These are phyloP conservation scores for Gryganskiella cystojenkinii DNA, from an alignment of 192 early-diverging fungal genomes.

Conservation along the genomic window DNA sequence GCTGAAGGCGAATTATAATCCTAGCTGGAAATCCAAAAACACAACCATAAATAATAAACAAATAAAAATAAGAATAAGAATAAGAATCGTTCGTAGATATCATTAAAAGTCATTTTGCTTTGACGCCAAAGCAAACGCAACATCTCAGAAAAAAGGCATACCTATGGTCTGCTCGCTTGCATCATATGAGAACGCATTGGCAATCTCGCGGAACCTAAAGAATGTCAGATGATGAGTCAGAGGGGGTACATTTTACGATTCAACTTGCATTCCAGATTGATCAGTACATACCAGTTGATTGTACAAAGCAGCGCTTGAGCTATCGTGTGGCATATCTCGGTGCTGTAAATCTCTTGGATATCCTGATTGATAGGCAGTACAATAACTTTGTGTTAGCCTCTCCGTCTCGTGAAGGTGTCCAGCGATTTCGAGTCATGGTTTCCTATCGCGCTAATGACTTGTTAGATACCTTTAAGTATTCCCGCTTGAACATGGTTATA, in stretches of 20 bases:
- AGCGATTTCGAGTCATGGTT: conserved; percentile 5
- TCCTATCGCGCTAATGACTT: background rate
- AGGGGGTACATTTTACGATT: conserved; percentile 24
- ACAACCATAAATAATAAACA: background rate
- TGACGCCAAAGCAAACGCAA: no score
- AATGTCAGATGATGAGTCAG: conserved; percentile 30
- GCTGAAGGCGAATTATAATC: conserved; percentile 54
- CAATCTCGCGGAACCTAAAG: conserved; percentile 74
- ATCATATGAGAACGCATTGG: conserved; percentile 69
- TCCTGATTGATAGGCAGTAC: conserved; percentile 35
- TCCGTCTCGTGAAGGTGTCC: no score
- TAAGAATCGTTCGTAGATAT: background rate
- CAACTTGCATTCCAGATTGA: background rate
- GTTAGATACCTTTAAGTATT: conserved; percentile 39
- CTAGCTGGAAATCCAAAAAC: conserved; percentile 26
- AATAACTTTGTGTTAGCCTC: no score
- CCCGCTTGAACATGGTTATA: conserved; percentile 58
- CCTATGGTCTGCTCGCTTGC: conserved; percentile 48
- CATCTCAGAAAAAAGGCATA: background rate
- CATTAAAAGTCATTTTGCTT: no score
- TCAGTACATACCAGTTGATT: conserved; percentile 62
- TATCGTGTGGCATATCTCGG: conserved; percentile 52
- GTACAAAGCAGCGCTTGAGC: conserved; percentile 55
- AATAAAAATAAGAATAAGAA: background rate
- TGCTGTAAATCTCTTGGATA: conserved; percentile 30